Percentiles rank a stretch among this genome's conserved stretches.
Conservation (phyloP, 176 grass and related monocot species). For the Carex parvula region DNA sequence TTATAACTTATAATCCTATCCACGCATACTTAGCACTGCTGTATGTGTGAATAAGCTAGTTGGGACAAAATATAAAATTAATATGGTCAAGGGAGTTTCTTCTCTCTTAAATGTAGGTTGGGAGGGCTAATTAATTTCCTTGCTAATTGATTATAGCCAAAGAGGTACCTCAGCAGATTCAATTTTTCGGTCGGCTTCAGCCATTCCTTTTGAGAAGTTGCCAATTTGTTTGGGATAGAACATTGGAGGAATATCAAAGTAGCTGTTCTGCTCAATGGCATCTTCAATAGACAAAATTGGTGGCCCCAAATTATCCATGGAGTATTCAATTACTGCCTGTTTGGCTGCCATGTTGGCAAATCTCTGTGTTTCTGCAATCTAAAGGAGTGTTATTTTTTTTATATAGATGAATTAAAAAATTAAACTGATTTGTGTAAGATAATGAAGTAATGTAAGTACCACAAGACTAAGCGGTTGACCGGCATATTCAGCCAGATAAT, state of each 20-base stretch:
- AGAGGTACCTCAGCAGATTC: slow-evolving; percentile 47
- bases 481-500: slow-evolving; percentile 53
- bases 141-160: background rate
- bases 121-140: background rate
- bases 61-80: background rate
- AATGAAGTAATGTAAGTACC: slow-evolving; percentile 37
- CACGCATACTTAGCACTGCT: background rate
- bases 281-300: slow-evolving; percentile 63
- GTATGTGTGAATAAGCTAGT: background rate
- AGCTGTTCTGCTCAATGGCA: slow-evolving; percentile 52
- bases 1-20: background rate
- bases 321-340: slow-evolving; percentile 55
- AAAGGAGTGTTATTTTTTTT: background rate
- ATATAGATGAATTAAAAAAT: background rate
- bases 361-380: slow-evolving; percentile 81
- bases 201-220: slow-evolving; percentile 59
- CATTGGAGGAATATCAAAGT: slow-evolving; percentile 36
- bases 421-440: background rate
- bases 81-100: too few relatives aligned
- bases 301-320: slow-evolving; percentile 40
- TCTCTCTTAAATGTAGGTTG: background rate
- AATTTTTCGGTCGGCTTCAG: slow-evolving; percentile 66
- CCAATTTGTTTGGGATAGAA: slow-evolving; percentile 51
- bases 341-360: slow-evolving; percentile 65
- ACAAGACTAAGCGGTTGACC: slow-evolving; percentile 68